Evolutionary conservation across 2,329 filamentous ascomycete genomes (phyloP), one percentile per base, ranked within the genome.

Genomic region (Xylariaceae sp.): DNA sequence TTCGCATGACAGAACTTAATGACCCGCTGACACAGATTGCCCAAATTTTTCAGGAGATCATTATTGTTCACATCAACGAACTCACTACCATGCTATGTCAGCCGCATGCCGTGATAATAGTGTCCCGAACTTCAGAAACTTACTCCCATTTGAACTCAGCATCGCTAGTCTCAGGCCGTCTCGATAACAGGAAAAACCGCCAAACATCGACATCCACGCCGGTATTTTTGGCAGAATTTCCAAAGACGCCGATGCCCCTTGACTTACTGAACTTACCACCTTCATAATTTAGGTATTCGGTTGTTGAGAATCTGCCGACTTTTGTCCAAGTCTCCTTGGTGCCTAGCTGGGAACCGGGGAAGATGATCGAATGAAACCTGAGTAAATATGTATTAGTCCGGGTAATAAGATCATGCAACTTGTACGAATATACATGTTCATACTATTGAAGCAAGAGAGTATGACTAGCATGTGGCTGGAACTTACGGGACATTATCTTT

Each of bases 181-280:
- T 87, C 37, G 91, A 88, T 30, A 96, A 80, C 18, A 97, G 83
- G 75, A 94, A 96, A 74, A 93, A 96, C 62, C 92, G 82, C 91
- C 92, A 97, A n/a, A 97, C 90, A 58, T 93, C 90, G 0, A 91
- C 79, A 13, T 88, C 83, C 15, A 97, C 82, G 16, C 91, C 92
- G 7, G 91, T 96, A 50, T 95, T 87, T 73, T 89, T 88, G 40
- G 91, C 92, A 66, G 89, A 91, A 74, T 90, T 92, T 44, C 92
- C 92, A 67, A 97, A 97, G 1, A 97, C 92, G 8, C 57, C 57
- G 11, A 59, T 56, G 13, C 89, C 89, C 64, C 91, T 83, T 44
- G 90, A 94, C 75, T 97, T 97, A 70, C 88, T 92, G 76, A 97
- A 97, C 71, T 97, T 97, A 61, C 90, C 90, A 20, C 50, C 40